phyloP scores from a whole-genome alignment of 2,329 filamentous ascomycete genomes.

The Colletotrichum melonis region DNA sequence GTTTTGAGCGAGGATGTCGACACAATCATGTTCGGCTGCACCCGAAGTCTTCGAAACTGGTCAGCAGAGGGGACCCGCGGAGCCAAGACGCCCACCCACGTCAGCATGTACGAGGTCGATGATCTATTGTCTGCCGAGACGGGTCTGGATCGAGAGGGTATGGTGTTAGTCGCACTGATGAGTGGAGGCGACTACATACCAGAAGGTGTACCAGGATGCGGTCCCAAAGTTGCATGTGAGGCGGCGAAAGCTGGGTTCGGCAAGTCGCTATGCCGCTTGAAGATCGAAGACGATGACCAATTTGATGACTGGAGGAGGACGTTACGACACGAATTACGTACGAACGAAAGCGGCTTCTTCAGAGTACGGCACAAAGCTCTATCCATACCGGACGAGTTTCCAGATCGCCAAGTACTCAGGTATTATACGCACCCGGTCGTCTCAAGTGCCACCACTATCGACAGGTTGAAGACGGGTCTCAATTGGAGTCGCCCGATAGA shows the following conservation, averaged over 20 bases:
- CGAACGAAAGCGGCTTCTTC: slow-evolving; percentile 88
- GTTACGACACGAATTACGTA: slow-evolving; percentile 79
- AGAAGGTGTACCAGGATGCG: slow-evolving; percentile 87
- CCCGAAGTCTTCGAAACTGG: slow-evolving; percentile 83
- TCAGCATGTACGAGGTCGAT: slow-evolving; percentile 80
- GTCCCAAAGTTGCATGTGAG: slow-evolving; percentile 88
- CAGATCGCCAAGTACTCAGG: slow-evolving; percentile 79
- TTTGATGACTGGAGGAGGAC: slow-evolving; percentile 78
- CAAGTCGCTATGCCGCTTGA: slow-evolving; percentile 75
- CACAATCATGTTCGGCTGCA: slow-evolving; percentile 96
- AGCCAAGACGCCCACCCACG: slow-evolving; percentile 81
- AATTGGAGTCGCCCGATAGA: slow-evolving; percentile 75
- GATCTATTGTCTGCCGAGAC: slow-evolving; percentile 54
- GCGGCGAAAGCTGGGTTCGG: slow-evolving; percentile 92
- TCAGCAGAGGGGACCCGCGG: slow-evolving; percentile 75
- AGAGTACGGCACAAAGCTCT: slow-evolving; percentile 79
- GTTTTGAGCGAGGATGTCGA: slow-evolving; percentile 98
- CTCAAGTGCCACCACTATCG: slow-evolving; percentile 69
- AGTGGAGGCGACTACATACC: slow-evolving; percentile 95
- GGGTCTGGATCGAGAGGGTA: slow-evolving; percentile 83
- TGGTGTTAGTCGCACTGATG: slow-evolving; percentile 94
- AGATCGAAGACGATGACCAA: slow-evolving; percentile 67
- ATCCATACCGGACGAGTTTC: slow-evolving; percentile 83
- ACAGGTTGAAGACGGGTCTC: slow-evolving; percentile 63
- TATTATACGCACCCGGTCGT: slow-evolving; percentile 92